Base-by-base conservation (phyloP, 345 rosid genomes). In the Anacardium occidentale region DNA sequence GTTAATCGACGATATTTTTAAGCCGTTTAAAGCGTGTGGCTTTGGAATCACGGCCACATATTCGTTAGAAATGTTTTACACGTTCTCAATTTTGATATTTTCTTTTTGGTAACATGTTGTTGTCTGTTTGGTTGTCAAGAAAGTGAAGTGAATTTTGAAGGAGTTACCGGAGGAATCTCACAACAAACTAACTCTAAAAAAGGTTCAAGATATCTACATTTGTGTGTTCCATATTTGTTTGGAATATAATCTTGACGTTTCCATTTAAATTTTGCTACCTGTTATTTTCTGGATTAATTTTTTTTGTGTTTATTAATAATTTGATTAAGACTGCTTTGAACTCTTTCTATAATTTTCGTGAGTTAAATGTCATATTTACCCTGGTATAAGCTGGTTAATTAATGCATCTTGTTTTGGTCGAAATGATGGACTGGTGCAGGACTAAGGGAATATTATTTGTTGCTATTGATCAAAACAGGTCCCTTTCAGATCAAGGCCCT, bases 401-500 rank as follows among this genome's bases (percentile, higher is more conserved):
- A 37, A 37, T 6, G 42, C 7, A 37, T 37, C 7, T 37, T 37
- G 47, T 14, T 24, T 56, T 66, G 69, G 17, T 17, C 4, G 26
- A 2, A 54, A 54, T 54, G 61, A 20, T 34, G 55, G 14, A 40
- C 24, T 69, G 34, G 25, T 51, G 75, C 77, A 81, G 84, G 78
- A 81, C 78, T 20, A 81, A 81, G 69, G 95, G 95, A 59, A 90
- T 90, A 59, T 63, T 80, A 13, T 90, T 90, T 85, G 91, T 90
- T 61, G 88, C 92, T 7, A 90, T 90, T 68, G 95, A 90, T 82
- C 92, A 80, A 70, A 83, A 66, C 74, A 82, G 82, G 70, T 81
- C 95, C 20, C 92, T 90, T 66, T 83, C 89, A n/a, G 95, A 90
- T 51, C 95, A 90, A 78, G 96, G 96, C 40, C 96, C 92, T 77